Conservation (phyloP, 495 filamentous ascomycete genomes). For the Talaromyces trachyspermus region DNA sequence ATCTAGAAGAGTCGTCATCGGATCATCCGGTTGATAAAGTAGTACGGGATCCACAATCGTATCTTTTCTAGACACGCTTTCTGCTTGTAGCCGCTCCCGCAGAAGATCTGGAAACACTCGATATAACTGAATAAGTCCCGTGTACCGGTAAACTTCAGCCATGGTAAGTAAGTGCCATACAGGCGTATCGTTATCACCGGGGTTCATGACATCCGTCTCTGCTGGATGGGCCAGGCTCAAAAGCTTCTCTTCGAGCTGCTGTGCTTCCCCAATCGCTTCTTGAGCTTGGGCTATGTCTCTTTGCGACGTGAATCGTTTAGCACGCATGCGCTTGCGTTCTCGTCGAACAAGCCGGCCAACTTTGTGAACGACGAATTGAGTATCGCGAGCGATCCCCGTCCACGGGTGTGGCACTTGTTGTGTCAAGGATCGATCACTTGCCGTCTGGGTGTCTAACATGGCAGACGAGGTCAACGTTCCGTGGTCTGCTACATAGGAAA, state of each 20-base stretch:
- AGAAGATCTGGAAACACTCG: conserved; percentile 48
- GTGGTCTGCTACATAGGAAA: conserved; percentile 47
- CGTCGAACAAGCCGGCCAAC: conserved; percentile 45
- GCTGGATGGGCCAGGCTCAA: conserved; percentile 40
- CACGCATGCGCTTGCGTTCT: conserved; percentile 37
- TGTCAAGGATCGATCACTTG: neutral
- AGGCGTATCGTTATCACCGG: conserved; percentile 48
- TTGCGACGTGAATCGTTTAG: conserved; percentile 28
- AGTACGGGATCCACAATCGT: conserved; percentile 17
- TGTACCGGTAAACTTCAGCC: conserved; percentile 49
- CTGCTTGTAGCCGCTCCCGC: conserved; percentile 7
- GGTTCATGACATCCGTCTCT: conserved; percentile 42
- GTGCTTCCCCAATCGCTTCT: conserved; percentile 38
- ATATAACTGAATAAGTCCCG: conserved; percentile 48
- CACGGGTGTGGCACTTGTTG: conserved; percentile 49
- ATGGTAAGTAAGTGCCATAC: conserved; percentile 51
- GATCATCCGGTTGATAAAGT: conserved; percentile 9
- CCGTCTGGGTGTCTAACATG: conserved; percentile 17
- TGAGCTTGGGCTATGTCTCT: conserved; percentile 34
- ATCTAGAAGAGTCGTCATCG: conserved; percentile 2
- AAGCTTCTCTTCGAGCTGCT: conserved; percentile 43
- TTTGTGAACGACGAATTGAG: conserved; percentile 47
- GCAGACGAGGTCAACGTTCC: conserved; percentile 24
- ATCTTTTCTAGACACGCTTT: neutral
- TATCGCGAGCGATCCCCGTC: conserved; percentile 50